Conservation (phyloP, 192 early-diverging fungal species). For the Backusella luteola region DNA sequence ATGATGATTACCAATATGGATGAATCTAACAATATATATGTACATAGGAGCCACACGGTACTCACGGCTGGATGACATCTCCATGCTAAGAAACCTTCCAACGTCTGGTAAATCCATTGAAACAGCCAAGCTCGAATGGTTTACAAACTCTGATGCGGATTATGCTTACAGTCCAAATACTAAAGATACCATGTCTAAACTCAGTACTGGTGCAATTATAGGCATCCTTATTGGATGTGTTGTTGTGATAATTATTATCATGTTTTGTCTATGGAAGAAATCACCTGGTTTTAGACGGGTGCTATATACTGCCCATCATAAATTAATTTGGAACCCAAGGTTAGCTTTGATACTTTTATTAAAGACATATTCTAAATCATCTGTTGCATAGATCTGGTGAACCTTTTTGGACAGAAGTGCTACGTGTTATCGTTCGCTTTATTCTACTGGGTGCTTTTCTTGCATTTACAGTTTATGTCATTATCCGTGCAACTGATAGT, state of each 20-base stretch:
- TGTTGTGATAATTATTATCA: not conserved
- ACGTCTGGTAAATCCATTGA: not conserved
- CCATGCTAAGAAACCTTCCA: not conserved
- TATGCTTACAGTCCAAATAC: not conserved
- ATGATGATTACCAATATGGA: not conserved
- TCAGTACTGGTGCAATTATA: not conserved
- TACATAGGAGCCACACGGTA: not conserved
- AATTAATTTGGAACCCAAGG: conserved; percentile 13
- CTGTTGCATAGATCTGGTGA: conserved; percentile 12
- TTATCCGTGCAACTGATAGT: not conserved
- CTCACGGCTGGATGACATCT: not conserved
- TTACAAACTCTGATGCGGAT: not conserved
- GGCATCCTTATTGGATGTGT: not conserved
- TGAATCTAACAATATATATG: not conserved
- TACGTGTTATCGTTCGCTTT: not conserved
- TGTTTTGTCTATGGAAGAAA: not conserved
- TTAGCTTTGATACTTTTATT: not conserved
- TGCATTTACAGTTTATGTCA: conserved; percentile 1
- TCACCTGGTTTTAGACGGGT: not conserved
- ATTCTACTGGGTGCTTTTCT: conserved; percentile 1
- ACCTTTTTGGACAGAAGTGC: conserved; percentile 17
- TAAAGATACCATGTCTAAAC: too few species aligned
- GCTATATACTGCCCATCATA: not conserved
- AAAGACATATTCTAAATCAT: not conserved
- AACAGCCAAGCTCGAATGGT: not conserved